A percentile compares a stretch with the other conserved stretches of the same genome.
Conservation (phyloP, 345 rosid genomes). For the Eucalyptus polybractea region DNA sequence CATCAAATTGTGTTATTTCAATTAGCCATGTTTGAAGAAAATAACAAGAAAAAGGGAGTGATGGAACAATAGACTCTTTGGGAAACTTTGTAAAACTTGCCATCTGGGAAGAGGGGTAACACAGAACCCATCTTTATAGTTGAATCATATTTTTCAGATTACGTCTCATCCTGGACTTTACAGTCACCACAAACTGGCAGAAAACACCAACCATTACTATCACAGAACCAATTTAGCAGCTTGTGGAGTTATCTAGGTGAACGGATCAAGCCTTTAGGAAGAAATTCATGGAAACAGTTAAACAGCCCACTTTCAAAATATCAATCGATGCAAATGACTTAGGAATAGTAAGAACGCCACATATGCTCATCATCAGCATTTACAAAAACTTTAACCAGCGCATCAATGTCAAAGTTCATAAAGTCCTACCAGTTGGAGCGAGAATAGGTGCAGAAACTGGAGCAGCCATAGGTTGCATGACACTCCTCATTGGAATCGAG, state of each 20-base stretch:
- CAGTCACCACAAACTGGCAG: not conserved
- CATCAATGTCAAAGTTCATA: not conserved
- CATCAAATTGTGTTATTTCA: not conserved
- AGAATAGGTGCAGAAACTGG: constrained; percentile 34
- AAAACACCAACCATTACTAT: not conserved
- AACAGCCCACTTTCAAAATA: not conserved
- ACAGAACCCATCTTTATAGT: not conserved
- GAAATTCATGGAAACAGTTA: not conserved
- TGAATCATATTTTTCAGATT: not conserved
- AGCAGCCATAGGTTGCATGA: constrained; percentile 44
- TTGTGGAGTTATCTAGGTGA: not conserved
- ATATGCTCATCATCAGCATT: not conserved
- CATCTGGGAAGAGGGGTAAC: not conserved
- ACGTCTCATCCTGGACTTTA: not conserved
- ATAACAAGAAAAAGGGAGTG: not conserved
- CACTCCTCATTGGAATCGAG: constrained; percentile 39
- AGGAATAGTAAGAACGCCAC: not conserved
- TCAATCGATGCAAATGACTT: not conserved
- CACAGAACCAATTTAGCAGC: not conserved
- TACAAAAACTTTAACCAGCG: not conserved
- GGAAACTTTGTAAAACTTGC: not conserved
- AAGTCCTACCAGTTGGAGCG: constrained; percentile 40
- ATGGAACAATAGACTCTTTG: not conserved
- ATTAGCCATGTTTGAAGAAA: not conserved
- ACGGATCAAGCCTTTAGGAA: not conserved